Conservation (phyloP, 495 filamentous ascomycete species). For the Lentithecium fluviatile region DNA sequence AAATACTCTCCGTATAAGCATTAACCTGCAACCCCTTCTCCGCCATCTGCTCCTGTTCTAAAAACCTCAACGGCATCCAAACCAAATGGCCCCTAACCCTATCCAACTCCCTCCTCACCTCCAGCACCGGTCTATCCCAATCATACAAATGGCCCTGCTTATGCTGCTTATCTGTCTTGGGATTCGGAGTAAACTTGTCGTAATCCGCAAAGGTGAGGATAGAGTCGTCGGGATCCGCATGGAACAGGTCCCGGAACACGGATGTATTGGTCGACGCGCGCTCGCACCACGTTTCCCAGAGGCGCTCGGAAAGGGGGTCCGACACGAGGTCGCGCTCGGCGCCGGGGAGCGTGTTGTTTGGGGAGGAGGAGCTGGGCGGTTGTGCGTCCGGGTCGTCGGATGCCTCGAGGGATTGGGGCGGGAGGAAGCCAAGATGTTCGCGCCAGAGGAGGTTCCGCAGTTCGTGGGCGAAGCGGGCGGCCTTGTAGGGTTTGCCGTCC, state of each 20-base stretch:
- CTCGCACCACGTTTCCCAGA: slow-evolving; percentile 84
- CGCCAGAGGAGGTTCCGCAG: slow-evolving; percentile 86
- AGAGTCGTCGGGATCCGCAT: slow-evolving; percentile 86
- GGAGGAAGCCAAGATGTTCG: slow-evolving; percentile 84
- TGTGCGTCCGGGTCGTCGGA: slow-evolving; percentile 74
- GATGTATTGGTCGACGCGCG: slow-evolving; percentile 76
- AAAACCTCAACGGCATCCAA: slow-evolving; percentile 90
- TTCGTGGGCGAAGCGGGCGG: slow-evolving; percentile 73
- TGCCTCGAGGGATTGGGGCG: slow-evolving; percentile 70
- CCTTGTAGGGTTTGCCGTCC: slow-evolving; percentile 73
- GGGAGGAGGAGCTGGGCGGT: slow-evolving; percentile 69
- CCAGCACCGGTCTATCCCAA: slow-evolving; percentile 63
- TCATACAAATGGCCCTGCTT: slow-evolving; percentile 86
- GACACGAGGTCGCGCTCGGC: slow-evolving; percentile 72
- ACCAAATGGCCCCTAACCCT: slow-evolving; percentile 85
- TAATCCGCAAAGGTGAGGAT: slow-evolving; percentile 79
- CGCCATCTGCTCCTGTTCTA: slow-evolving; percentile 83
- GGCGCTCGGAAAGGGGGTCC: slow-evolving; percentile 73
- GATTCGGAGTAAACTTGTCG: slow-evolving; percentile 57
- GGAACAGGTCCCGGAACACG: slow-evolving; percentile 85
- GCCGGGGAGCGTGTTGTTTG: slow-evolving; percentile 63
- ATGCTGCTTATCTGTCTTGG: slow-evolving; percentile 52
- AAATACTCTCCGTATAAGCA: slow-evolving; percentile 66
- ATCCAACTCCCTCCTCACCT: slow-evolving; percentile 73
- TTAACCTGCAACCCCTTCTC: slow-evolving; percentile 81